These are phyloP conservation scores for Crithidia bombi DNA, from an alignment of 208 protist species.

Conservation along the genomic window DNA sequence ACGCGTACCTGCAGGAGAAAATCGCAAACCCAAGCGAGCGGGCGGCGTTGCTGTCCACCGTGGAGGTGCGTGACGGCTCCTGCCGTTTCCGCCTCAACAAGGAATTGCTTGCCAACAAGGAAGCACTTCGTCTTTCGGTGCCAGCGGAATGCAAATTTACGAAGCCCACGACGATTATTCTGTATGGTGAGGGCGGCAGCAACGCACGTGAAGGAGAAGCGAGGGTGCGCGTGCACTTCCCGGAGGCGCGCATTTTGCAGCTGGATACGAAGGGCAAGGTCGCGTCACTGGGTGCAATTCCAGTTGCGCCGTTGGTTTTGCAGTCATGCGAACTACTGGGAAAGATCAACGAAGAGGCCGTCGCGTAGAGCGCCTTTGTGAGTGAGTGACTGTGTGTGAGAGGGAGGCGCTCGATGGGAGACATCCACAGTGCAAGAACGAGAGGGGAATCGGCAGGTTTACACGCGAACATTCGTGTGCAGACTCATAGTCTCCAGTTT, in stretches of 20 bases:
- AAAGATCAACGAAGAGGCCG: constrained; percentile 34
- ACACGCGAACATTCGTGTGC: no score
- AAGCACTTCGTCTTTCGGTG: constrained; percentile 21
- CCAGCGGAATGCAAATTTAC: constrained; percentile 31
- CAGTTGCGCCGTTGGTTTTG: constrained; percentile 40
- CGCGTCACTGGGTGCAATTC: constrained; percentile 20
- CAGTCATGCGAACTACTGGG: constrained; percentile 55
- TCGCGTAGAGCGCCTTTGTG: no score
- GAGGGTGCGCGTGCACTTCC: constrained; percentile 38
- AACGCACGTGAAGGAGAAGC: constrained; percentile 34
- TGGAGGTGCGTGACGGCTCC: constrained; percentile 36
- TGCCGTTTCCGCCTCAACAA: constrained; percentile 52
- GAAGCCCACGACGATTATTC: constrained; percentile 52
- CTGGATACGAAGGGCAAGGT: constrained; percentile 34
- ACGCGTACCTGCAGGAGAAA: constrained; percentile 44
- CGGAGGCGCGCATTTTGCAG: constrained; percentile 36
- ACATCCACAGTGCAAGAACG: no score
- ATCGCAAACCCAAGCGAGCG: constrained; percentile 53
- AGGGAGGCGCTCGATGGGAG: not conserved
- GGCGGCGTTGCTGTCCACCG: constrained; percentile 54
- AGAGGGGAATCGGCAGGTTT: no score
- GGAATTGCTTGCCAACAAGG: constrained; percentile 36
- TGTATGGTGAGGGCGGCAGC: constrained; percentile 23
- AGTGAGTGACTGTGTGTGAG: not conserved
- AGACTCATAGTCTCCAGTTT: no score